Evolutionary conservation across 2,329 filamentous ascomycete species (phyloP), one percentile per base, ranked within the genome.

Genomic region (Aspergillus niger): DNA sequence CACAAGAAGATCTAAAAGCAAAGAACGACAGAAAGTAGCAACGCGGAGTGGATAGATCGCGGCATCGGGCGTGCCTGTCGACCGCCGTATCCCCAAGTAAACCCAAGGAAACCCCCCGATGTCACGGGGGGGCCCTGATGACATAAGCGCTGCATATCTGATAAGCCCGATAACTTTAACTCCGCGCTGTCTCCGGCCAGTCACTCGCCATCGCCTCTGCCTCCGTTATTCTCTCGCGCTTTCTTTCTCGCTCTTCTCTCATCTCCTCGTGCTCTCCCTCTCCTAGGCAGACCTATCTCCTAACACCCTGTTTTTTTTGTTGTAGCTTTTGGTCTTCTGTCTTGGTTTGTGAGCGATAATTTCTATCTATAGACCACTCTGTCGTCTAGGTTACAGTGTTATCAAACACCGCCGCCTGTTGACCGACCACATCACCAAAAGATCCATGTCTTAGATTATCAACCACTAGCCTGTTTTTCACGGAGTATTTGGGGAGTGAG

Each of bases 81-180:
- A 28, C 52, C 38, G 24, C 38, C 49, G 49, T 52, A 52, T 13
- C 32, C 32, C n/a, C 13, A 49, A 49, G n/a, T n/a, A 43, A 43
- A 20, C n/a, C n/a, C 39, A 43, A 17, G 15, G 39, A 36, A 30
- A 26, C 47, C 47, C 47, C 47, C 47, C 24, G 26, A 50, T 30
- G 30, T 53, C 50, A 43, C 39, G n/a, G n/a, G 24, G 13, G 8
- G 39, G 24, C 26, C 24, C 17, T 17, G 53, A 39, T 55, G 53
- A 55, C 53, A 55, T 55, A 55, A 55, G 24, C 15, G 26, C 2
- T 6, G 24, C 17, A 28, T 32, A 47, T 17, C 15, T 39, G 26
- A 36, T 55, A 50, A 50, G 47, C 11, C 53, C n/a, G 52, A 55
- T 55, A 55, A 44, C 15, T 43, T 47, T 55, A 47, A 55, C 53